These are phyloP conservation scores for Pichia membranifaciens DNA, from an alignment of 805 yeast species.

Conservation along the genomic window DNA sequence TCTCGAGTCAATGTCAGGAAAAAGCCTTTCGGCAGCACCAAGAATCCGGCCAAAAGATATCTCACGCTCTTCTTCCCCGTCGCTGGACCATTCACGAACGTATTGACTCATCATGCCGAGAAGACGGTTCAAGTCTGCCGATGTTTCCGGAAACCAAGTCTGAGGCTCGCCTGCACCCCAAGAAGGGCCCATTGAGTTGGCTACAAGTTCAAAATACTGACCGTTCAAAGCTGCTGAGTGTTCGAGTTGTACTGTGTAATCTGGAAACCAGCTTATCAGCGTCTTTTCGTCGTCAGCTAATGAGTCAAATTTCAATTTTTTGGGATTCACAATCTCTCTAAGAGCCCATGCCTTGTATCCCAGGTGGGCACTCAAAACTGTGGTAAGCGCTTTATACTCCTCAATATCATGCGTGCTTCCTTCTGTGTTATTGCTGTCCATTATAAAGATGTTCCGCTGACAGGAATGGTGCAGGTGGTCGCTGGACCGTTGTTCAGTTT, in stretches of 20 bases:
- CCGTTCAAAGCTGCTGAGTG: constrained; percentile 42
- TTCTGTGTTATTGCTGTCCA: neutral
- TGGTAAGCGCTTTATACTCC: constrained; percentile 29
- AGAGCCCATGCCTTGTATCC: constrained; percentile 33
- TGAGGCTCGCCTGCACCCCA: constrained; percentile 44
- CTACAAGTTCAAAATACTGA: constrained; percentile 38
- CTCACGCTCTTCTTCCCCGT: constrained; percentile 43
- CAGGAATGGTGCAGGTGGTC: no score
- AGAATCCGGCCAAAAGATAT: constrained; percentile 36
- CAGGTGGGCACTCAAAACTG: constrained; percentile 28
- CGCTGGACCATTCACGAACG: constrained; percentile 57
- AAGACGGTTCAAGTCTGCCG: constrained; percentile 50
- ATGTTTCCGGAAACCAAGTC: constrained; percentile 38
- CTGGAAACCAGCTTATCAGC: constrained; percentile 46
- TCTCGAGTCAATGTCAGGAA: constrained; percentile 34
- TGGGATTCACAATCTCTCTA: constrained; percentile 28
- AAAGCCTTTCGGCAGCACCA: constrained; percentile 29
- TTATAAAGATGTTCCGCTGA: no score
- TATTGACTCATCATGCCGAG: constrained; percentile 49
- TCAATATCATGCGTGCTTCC: neutral
- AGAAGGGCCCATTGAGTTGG: constrained; percentile 36
- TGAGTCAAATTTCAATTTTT: constrained; percentile 29
- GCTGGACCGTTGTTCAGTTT: no score
- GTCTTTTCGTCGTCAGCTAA: constrained; percentile 36
- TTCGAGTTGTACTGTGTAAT: constrained; percentile 35